A percentile compares a stretch with the other conserved stretches of the same genome.
These are phyloP conservation scores for Chlorencoelia australis DNA, from an alignment of 2,329 filamentous ascomycete species.

Conservation along the genomic window DNA sequence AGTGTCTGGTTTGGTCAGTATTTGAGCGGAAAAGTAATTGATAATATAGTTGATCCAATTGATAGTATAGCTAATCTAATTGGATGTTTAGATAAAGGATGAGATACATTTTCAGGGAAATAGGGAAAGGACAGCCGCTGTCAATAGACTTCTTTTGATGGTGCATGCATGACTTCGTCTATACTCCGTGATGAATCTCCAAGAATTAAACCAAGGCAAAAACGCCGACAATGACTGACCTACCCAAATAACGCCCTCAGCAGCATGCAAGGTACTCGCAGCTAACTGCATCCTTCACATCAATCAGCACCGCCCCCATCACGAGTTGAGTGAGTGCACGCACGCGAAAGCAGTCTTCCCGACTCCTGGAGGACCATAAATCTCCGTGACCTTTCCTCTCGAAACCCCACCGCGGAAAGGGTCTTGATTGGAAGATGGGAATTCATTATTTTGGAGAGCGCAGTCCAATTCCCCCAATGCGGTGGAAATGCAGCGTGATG, in stretches of 20 bases:
- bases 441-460: conserved; percentile 30
- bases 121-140: too few species aligned
- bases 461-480: conserved; percentile 44
- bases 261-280: conserved; percentile 49
- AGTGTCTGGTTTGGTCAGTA: conserved; percentile 20
- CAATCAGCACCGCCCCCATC: conserved; percentile 10
- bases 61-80: too few species aligned
- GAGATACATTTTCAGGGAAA: too few species aligned
- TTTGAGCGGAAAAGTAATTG: too few species aligned
- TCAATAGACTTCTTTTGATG: too few species aligned
- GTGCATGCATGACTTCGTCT: too few species aligned
- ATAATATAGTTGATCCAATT: too few species aligned
- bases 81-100: too few species aligned
- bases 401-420: conserved; percentile 47
- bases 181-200: too few species aligned
- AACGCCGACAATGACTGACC: conserved; percentile 37
- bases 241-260: conserved; percentile 67
- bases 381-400: conserved; percentile 70
- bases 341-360: conserved; percentile 72
- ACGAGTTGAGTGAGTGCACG: conserved; percentile 2
- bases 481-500: conserved; percentile 44
- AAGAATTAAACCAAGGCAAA: not conserved
- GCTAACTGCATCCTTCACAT: conserved; percentile 59
- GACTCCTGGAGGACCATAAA: conserved; percentile 77
- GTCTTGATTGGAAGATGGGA: conserved; percentile 7